A percentile compares a stretch with the other conserved stretches of the same genome.
Conservation (phyloP, 2,329 filamentous ascomycete genomes). For the Sporothrix curviconia region DNA sequence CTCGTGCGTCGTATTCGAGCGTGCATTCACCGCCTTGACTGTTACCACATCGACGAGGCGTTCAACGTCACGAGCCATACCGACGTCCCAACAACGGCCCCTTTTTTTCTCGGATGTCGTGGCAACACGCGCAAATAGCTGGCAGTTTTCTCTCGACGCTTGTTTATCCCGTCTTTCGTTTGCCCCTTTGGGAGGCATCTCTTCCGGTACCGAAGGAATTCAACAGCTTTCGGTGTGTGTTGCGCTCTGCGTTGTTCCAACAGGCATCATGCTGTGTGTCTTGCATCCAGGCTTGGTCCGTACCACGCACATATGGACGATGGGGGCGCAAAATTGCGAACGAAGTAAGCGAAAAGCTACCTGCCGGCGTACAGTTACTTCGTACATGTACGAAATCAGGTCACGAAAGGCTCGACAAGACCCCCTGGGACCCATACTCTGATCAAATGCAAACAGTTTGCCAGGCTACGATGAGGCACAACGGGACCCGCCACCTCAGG, state of each 20-base stretch:
- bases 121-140: neutral
- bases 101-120: neutral
- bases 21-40: neutral
- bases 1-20: no score
- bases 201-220: neutral
- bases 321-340: conserved; percentile 9
- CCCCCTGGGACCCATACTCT: no score
- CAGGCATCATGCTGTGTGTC: neutral
- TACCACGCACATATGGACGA: neutral
- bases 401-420: no score
- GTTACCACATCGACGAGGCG: neutral
- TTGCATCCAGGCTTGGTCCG: no score
- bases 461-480: no score
- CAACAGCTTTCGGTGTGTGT: neutral
- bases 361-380: neutral
- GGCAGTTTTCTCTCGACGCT: no score
- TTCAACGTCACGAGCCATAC: neutral
- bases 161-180: neutral
- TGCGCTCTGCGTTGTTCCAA: neutral
- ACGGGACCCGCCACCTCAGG: no score
- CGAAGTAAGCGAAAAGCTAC: neutral
- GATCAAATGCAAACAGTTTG: no score
- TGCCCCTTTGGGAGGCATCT: neutral
- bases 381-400: no score
- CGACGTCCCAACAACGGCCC: neutral